Base-by-base conservation (phyloP, 108 stramenopile genomes). In the Skeletonema tropicum region DNA sequence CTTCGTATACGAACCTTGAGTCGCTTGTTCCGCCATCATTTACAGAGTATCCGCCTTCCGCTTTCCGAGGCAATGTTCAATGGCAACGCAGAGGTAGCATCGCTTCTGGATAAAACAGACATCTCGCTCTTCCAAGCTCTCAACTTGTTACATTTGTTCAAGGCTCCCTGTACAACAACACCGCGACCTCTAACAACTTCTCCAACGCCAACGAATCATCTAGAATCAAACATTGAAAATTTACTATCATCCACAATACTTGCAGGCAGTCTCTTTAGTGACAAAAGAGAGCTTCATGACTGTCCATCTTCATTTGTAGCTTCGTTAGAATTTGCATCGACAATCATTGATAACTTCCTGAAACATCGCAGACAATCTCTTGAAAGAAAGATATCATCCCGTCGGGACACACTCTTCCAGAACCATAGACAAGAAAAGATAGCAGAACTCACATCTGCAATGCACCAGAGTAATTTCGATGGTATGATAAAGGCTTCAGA, bases 21-120 rank as follows among this genome's bases (percentile, higher is more conserved):
- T n/a, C 70, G 60, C 21, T 68, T 71, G 21, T 33, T 79, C 42
- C 59, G 74, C 14, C 57, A 68, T 39, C 60, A 74, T 14, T 61
- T 71, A 33, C 58, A 41, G 30, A 41, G 66, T 32, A 23, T 79
- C 19, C 80, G 77, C 7, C 55, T 85, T 38, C 80, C 84, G 11
- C 49, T 85, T 4, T 41, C 64, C 9, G 84, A 82, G 65, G 84
- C 84, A 10, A 48, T 77, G 32, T 82, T 48, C 66, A 85, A 85
- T 65, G 76, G 84, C 3, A 57, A 85, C 60, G 17, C 48, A 23
- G 25, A 68, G 13, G 38, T 82, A 10, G 57, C 58, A 13, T 35
- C 52, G 10, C 14, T 74, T 3, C 71, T 85, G 17, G 58, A 77
- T 13, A 52, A 57, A 23, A 33, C 67, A 17, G 68, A 78, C 12